Conservation (phyloP, 495 filamentous ascomycete genomes). For the Parathielavia hyrcaniae region DNA sequence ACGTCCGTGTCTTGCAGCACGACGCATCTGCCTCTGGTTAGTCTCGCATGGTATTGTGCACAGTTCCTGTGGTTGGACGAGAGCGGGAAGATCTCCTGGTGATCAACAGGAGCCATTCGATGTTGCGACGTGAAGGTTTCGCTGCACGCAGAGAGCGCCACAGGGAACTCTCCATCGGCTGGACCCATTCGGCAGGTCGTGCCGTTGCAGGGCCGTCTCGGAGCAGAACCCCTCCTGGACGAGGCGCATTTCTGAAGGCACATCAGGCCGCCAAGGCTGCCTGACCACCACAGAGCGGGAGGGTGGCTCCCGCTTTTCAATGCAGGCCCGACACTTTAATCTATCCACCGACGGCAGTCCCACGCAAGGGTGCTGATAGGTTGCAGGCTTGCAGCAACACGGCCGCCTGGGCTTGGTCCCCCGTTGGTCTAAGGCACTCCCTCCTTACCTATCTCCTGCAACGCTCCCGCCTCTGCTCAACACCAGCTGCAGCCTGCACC, state of each 20-base stretch:
- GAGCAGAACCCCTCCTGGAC: slow-evolving; percentile 20
- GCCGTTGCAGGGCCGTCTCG: slow-evolving; percentile 21
- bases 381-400: slow-evolving; percentile 10
- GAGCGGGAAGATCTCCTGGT: slow-evolving; percentile 2
- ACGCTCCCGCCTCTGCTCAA: slow-evolving; percentile 15
- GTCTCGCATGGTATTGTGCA: slow-evolving; percentile 2
- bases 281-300: slow-evolving; percentile 28
- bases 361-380: slow-evolving; percentile 18
- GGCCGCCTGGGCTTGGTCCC: slow-evolving; percentile 7
- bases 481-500: slow-evolving; percentile 19
- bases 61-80: slow-evolving; percentile 7
- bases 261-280: slow-evolving; percentile 20
- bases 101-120: not conserved
- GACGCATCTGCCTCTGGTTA: slow-evolving; percentile 1
- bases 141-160: not conserved
- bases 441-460: slow-evolving; percentile 24
- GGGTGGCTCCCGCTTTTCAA: slow-evolving; percentile 33
- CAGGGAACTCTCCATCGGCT: not conserved
- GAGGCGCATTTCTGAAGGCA: slow-evolving; percentile 19
- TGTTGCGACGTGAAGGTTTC: not conserved
- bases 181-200: slow-evolving; percentile 2
- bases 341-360: slow-evolving; percentile 2
- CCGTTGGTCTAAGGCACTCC: slow-evolving; percentile 6
- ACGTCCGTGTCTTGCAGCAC: slow-evolving; percentile 21
- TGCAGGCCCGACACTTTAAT: slow-evolving; percentile 24